Evolutionary conservation across 2,329 filamentous ascomycete genomes (phyloP).

Genomic region (Lachnellula subtilissima): DNA sequence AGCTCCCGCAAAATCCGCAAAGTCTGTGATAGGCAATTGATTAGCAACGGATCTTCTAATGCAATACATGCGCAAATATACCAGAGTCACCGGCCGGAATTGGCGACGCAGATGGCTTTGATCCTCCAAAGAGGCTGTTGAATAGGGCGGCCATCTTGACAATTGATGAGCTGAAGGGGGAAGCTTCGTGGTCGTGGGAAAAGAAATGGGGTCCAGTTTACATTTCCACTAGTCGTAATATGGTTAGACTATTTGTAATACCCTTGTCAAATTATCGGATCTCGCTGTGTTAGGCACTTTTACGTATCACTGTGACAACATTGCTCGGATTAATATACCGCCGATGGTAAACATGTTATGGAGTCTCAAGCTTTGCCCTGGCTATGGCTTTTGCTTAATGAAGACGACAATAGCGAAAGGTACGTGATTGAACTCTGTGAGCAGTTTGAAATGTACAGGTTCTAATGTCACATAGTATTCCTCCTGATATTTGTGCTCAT

Average conservation of each 20-base stretch:
- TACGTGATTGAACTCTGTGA: neutral
- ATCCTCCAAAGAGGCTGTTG: conserved; percentile 63
- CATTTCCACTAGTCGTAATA: too few species aligned
- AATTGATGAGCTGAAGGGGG: conserved; percentile 1
- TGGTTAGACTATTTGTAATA: too few species aligned
- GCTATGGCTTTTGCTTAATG: neutral
- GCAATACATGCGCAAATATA: conserved; percentile 38
- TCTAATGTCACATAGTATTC: neutral
- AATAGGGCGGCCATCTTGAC: conserved; percentile 30
- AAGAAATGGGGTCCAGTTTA: neutral
- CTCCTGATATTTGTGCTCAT: neutral
- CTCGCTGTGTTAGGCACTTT: too few species aligned
- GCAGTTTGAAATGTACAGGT: too few species aligned
- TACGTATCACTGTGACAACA: too few species aligned
- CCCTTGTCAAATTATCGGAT: too few species aligned
- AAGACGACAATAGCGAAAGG: neutral
- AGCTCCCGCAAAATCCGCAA: conserved; percentile 85
- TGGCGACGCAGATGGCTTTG: conserved; percentile 52
- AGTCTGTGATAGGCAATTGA: conserved; percentile 55
- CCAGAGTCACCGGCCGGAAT: conserved; percentile 56
- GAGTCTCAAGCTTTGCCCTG: too few species aligned
- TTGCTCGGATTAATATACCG: too few species aligned
- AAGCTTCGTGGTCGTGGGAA: neutral
- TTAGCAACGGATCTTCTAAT: conserved; percentile 8
- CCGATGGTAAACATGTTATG: too few species aligned